These are phyloP conservation scores for Irpex lacteus DNA, from an alignment of 1,284 basidiomycete species.

Conservation along the genomic window DNA sequence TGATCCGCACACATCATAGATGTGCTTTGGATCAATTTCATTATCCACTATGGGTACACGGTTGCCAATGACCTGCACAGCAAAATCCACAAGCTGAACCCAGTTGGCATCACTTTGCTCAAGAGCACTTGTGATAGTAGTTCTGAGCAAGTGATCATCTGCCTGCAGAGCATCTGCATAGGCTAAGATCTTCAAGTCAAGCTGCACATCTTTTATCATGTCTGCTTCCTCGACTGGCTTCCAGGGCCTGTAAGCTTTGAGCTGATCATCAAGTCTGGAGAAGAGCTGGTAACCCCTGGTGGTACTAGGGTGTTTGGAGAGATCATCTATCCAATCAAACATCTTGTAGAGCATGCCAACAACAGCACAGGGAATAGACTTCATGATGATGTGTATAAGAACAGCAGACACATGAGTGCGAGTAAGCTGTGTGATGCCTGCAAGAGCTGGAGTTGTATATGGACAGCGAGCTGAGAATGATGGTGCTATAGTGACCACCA, in stretches of 20 bases:
- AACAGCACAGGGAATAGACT: background rate
- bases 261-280: background rate
- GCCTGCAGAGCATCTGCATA: background rate
- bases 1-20: too few relatives aligned
- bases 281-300: background rate
- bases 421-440: background rate
- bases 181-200: background rate
- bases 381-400: background rate
- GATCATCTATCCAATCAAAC: background rate
- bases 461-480: slow-evolving; percentile 2
- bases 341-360: background rate
- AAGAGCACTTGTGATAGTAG: background rate
- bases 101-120: background rate
- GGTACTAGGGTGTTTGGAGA: too few relatives aligned
- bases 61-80: background rate
- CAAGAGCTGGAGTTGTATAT: background rate
- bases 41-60: background rate
- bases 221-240: background rate
- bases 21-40: too few relatives aligned
- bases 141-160: background rate
- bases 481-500: background rate
- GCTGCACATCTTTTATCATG: background rate
- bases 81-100: background rate
- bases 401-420: background rate
- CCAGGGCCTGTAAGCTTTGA: background rate